Percentiles rank a stretch among this genome's conserved stretches.
Conservation (phyloP, 192 early-diverging fungal species). For the Coemansia sp. region DNA sequence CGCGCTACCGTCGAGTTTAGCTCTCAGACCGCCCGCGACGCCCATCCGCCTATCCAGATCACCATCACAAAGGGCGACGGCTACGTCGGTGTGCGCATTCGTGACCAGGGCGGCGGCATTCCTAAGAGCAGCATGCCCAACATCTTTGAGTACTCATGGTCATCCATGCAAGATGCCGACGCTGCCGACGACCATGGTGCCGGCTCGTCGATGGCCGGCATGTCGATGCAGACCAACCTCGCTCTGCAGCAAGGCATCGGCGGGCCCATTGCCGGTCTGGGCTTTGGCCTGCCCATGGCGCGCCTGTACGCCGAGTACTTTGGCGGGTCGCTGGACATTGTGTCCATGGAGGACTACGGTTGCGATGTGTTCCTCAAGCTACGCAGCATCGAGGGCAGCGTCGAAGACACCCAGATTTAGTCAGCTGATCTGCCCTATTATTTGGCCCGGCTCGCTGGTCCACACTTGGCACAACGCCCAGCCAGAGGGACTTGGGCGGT, state of each 20-base stretch:
- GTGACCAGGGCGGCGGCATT: slow-evolving; percentile 92
- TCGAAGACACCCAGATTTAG: slow-evolving; percentile 46
- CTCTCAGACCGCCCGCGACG: slow-evolving; percentile 35
- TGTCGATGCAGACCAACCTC: slow-evolving; percentile 70
- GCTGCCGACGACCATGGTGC: slow-evolving; percentile 21
- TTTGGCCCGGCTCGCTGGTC: too few relatives aligned
- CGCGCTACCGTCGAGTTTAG: slow-evolving; percentile 80
- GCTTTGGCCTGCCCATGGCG: slow-evolving; percentile 82
- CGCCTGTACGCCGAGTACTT: slow-evolving; percentile 89
- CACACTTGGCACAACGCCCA: too few relatives aligned
- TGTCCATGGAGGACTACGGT: slow-evolving; percentile 83
- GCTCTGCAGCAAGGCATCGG: slow-evolving; percentile 85
- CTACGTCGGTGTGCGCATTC: slow-evolving; percentile 78
- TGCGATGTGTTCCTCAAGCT: slow-evolving; percentile 87
- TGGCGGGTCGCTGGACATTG: slow-evolving; percentile 81
- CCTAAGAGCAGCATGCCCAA: slow-evolving; percentile 64
- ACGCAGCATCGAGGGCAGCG: slow-evolving; percentile 73
- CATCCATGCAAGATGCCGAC: slow-evolving; percentile 74
- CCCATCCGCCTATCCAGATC: slow-evolving; percentile 78
- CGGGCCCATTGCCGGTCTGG: slow-evolving; percentile 82
- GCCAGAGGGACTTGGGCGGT: too few relatives aligned
- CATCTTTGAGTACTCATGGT: slow-evolving; percentile 92
- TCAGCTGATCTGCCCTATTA: neutral
- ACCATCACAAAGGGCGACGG: slow-evolving; percentile 73
- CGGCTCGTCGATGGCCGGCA: slow-evolving; percentile 23